Conservation (phyloP, 73 alveolate genomes). For the Paramecium octaurelia region DNA sequence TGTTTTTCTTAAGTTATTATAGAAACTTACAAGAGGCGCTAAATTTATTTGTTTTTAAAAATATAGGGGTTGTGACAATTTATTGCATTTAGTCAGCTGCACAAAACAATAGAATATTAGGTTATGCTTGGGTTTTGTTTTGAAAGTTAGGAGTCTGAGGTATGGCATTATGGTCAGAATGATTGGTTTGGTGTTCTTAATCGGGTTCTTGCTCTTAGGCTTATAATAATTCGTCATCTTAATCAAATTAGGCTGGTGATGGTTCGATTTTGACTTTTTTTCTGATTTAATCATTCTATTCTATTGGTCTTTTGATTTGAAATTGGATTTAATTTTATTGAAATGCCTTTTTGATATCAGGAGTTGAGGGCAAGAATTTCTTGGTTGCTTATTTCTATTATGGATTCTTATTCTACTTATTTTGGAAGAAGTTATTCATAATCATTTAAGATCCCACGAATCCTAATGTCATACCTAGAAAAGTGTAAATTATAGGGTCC, state of each 20-base stretch:
- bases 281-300: background rate
- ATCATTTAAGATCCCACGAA: background rate
- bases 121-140: background rate
- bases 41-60: background rate
- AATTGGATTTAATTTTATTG: background rate
- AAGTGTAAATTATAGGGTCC: background rate
- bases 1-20: background rate
- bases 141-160: background rate
- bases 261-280: background rate
- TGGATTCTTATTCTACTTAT: background rate
- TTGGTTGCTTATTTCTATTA: background rate
- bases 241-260: background rate
- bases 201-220: background rate
- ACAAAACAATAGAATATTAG: background rate
- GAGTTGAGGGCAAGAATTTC: background rate
- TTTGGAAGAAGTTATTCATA: background rate
- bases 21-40: background rate
- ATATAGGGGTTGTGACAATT: background rate
- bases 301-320: background rate
- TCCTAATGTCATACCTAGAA: background rate
- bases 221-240: background rate
- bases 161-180: background rate
- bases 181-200: background rate
- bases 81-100: background rate
- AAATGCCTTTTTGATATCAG: background rate